Evolutionary conservation across 1,284 basidiomycete species (phyloP), one percentile per base, ranked within the genome.

Genomic region (Moesziomyces globuligerus): DNA sequence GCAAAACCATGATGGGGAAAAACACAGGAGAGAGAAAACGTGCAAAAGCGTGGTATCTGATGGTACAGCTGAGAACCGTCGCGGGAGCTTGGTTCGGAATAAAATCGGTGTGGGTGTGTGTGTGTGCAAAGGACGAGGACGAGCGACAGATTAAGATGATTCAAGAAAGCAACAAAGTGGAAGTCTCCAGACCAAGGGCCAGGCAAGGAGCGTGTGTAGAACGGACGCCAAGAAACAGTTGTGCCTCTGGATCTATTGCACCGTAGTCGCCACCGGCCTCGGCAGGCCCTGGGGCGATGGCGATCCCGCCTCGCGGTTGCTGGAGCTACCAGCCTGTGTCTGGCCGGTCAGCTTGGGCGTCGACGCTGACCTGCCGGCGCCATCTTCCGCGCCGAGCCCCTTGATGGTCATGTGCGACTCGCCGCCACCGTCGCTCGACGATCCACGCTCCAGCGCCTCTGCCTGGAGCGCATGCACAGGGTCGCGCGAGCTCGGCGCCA

Each of bases 321-420:
- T 48, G 28, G 56, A 56, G 15, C 26, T 34, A 23, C 50, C 46
- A 23, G 42, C 40, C 21, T 39, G 46, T 18, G 52, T 45, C 15
- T 67, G 69, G 20, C 34, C 62, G 1, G 49, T 48, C 32, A 72
- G 20, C 28, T 61, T 62, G 4, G 69, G 69, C 24, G 69, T 72
- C 34, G 68, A 60, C 13, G 47, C 46, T 17, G 21, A 36, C 7
- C 57, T 40, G 20, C 48, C 34, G 6, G 42, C 48, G 2, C 40
- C 40, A 11, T 70, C 59, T n/a, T 62, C 62, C 2, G 29, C 29
- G 2, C 42, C 34, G 8, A 55, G 23, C 10, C 69, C 69, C 23
- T 62, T 67, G 41, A 72, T 46, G 8, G 70, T 72, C 59, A 68
- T 66, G 43, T 67, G 59, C 7, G 52, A 56, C 26, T 62, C 64